A percentile compares a stretch with the other conserved stretches of the same genome.
phyloP scores from a whole-genome alignment of 78 protist species.

The Neovahlkampfia damariscottae region DNA sequence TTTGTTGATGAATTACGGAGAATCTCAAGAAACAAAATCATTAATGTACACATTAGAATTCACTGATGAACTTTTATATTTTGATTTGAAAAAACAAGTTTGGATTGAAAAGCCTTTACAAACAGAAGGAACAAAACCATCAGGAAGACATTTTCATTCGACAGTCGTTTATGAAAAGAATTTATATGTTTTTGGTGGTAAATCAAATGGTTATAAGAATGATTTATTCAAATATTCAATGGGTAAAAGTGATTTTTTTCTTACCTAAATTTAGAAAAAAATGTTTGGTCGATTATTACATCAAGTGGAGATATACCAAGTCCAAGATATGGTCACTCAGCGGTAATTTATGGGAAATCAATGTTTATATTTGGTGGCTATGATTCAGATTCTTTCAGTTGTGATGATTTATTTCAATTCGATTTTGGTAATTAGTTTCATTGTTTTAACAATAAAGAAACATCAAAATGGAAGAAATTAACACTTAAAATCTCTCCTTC shows the following conservation, averaged over 20 bases:
- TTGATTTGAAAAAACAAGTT: no score
- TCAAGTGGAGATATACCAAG: background rate
- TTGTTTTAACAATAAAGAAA: no score
- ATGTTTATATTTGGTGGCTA: constrained; percentile 23
- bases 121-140: background rate
- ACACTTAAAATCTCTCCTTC: no score
- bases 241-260: background rate
- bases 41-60: no score
- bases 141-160: constrained; percentile 10
- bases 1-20: no score
- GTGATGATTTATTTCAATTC: constrained; percentile 1
- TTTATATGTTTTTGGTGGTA: constrained; percentile 17
- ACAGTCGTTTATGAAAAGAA: background rate
- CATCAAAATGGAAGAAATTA: no score
- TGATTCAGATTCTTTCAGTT: background rate
- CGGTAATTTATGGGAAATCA: background rate
- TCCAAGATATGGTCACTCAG: constrained; percentile 5
- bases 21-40: no score
- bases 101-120: no score
- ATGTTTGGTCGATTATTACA: background rate
- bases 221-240: background rate
- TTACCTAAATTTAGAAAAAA: background rate
- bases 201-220: constrained; percentile 11
- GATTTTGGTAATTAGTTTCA: no score
- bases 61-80: no score